Conservation (phyloP, 108 stramenopile species). For the Chaetoceros tenuissimus region DNA sequence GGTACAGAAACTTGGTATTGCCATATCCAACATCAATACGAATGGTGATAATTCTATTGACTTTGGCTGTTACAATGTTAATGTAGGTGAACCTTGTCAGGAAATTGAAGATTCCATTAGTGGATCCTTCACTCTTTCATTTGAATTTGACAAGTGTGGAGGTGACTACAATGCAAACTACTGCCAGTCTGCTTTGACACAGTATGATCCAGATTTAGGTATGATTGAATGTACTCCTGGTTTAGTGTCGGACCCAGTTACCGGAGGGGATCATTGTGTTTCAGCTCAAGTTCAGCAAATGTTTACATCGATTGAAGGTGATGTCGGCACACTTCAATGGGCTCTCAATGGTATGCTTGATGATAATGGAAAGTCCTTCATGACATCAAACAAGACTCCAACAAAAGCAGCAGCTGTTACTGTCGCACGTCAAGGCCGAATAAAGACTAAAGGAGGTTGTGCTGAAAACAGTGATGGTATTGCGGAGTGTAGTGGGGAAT, state of each 20-base stretch:
- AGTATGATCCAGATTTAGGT: slow-evolving; percentile 25
- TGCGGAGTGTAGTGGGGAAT: slow-evolving; percentile 36
- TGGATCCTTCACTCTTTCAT: slow-evolving; percentile 49
- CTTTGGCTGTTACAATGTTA: slow-evolving; percentile 27
- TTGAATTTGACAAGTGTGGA: slow-evolving; percentile 52
- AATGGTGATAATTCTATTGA: slow-evolving; percentile 26
- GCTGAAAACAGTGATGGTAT: slow-evolving; percentile 9
- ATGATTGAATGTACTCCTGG: slow-evolving; percentile 35
- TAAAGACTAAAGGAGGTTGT: slow-evolving; percentile 35
- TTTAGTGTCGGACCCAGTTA: slow-evolving; percentile 21
- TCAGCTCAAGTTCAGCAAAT: slow-evolving; percentile 22
- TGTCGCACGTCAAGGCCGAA: slow-evolving; percentile 21
- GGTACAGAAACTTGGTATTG: slow-evolving; percentile 50
- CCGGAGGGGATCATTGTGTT: slow-evolving; percentile 34
- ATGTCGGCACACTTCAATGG: slow-evolving; percentile 25
- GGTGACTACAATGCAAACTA: slow-evolving; percentile 28
- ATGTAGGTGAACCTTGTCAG: slow-evolving; percentile 34
- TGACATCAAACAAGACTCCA: slow-evolving; percentile 20
- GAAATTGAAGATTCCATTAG: slow-evolving; percentile 37
- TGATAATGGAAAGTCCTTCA: slow-evolving; percentile 34
- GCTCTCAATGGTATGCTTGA: slow-evolving; percentile 28
- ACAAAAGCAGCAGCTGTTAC: slow-evolving; percentile 24
- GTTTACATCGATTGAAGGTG: slow-evolving; percentile 15
- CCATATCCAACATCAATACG: slow-evolving; percentile 39
- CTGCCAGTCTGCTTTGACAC: slow-evolving; percentile 35